phyloP scores from a whole-genome alignment of 352 stramenopile species.

The Globisporangium alternatum region DNA sequence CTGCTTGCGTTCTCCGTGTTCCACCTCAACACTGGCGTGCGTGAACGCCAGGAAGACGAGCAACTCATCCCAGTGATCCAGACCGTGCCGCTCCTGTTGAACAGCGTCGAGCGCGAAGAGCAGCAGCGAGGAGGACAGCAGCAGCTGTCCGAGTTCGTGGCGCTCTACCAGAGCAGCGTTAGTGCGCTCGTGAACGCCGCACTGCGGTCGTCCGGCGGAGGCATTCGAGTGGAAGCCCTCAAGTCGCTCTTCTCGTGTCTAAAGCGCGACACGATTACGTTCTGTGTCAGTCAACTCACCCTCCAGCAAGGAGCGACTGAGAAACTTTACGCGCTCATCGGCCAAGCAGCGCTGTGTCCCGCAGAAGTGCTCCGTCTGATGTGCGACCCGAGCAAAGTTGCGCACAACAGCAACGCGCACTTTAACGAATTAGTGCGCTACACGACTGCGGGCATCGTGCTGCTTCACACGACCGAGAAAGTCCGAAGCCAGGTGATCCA shows the following conservation, averaged over 20 bases:
- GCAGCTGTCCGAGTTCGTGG: constrained; percentile 3
- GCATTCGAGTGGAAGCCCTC: constrained; percentile 37
- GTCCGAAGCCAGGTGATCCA: constrained; percentile 31
- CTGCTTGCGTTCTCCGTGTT: constrained; percentile 41
- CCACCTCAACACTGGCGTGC: constrained; percentile 40
- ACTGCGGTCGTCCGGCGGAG: constrained; percentile 26
- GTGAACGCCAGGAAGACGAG: constrained; percentile 34
- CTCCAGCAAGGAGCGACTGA: neutral
- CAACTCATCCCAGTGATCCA: constrained; percentile 38
- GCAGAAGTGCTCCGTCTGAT: constrained; percentile 39
- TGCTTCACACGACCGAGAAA: constrained; percentile 46
- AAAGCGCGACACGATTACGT: constrained; percentile 33
- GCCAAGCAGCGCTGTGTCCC: constrained; percentile 39
- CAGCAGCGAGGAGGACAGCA: neutral
- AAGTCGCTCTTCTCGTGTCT: constrained; percentile 39
- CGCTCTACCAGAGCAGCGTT: constrained; percentile 25
- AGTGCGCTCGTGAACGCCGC: constrained; percentile 35
- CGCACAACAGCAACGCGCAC: constrained; percentile 24
- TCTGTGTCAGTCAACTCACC: constrained; percentile 7
- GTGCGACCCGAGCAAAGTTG: constrained; percentile 32
- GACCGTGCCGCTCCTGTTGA: constrained; percentile 36
- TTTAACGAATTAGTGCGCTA: constrained; percentile 38
- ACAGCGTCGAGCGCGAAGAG: constrained; percentile 3
- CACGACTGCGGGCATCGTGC: constrained; percentile 45
- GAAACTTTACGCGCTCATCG: constrained; percentile 27